These are phyloP conservation scores for Chrysanthemum makinoi DNA, from an alignment of 129 eudicot genomes.

Conservation along the genomic window DNA sequence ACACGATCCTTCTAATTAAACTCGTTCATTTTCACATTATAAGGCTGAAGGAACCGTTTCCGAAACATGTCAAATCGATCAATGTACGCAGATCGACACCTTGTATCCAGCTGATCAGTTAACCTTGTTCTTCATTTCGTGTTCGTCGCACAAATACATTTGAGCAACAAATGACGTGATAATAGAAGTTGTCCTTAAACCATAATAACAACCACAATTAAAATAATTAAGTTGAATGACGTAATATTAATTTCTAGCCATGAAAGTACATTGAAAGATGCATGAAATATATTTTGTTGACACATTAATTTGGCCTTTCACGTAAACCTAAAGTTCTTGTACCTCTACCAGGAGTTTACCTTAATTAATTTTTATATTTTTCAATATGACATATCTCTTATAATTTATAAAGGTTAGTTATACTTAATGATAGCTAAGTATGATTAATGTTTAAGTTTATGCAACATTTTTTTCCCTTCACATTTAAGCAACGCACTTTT, in stretches of 20 bases:
- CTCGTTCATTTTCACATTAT: too few species aligned
- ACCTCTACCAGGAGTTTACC: slow-evolving; percentile 19
- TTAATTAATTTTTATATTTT: background rate
- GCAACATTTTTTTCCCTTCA: background rate
- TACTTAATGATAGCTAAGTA: background rate
- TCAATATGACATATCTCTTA: background rate
- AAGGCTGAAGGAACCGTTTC: too few species aligned
- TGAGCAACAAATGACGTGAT: background rate
- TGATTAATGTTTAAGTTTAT: background rate
- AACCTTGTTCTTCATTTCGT: too few species aligned
- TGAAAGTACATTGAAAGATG: slow-evolving; percentile 8
- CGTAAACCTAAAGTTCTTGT: slow-evolving; percentile 32
- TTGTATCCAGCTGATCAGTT: too few species aligned
- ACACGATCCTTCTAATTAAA: too few species aligned
- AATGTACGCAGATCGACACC: too few species aligned
- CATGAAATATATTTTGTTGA: slow-evolving; percentile 7
- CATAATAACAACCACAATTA: background rate
- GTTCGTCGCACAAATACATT: slow-evolving; percentile 1
- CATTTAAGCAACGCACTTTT: too few species aligned
- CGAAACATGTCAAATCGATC: too few species aligned
- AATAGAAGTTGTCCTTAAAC: background rate
- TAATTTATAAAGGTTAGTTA: background rate
- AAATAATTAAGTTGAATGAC: background rate
- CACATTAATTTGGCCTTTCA: slow-evolving; percentile 29
- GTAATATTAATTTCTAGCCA: slow-evolving; percentile 6